Conservation (phyloP, 2,329 filamentous ascomycete species). For the Triangularia setosa region DNA sequence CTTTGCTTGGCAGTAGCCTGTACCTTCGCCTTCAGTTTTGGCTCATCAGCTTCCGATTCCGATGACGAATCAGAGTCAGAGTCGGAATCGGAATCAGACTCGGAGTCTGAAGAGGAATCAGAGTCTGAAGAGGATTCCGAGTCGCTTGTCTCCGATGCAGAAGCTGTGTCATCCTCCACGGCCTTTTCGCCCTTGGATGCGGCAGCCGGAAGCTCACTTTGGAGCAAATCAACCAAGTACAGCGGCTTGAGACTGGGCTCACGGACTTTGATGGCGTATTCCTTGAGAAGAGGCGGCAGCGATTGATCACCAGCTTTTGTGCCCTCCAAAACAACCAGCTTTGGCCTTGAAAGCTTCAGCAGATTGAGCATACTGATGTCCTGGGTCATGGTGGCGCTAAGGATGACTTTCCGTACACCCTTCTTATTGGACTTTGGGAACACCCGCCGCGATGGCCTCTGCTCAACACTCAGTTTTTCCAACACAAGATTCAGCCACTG, state of each 20-base stretch:
- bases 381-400: slow-evolving; percentile 88
- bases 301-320: slow-evolving; percentile 31
- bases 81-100: slow-evolving; percentile 34
- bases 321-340: slow-evolving; percentile 70
- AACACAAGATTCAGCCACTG: slow-evolving; percentile 79
- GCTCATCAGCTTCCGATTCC: slow-evolving; percentile 27
- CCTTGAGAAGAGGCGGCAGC: slow-evolving; percentile 60
- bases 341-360: slow-evolving; percentile 69
- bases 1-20: slow-evolving; percentile 18
- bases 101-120: slow-evolving; percentile 26
- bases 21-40: slow-evolving; percentile 11
- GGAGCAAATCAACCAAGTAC: slow-evolving; percentile 75
- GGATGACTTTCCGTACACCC: slow-evolving; percentile 72
- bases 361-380: slow-evolving; percentile 77
- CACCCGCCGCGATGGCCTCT: slow-evolving; percentile 47
- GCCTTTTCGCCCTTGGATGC: slow-evolving; percentile 25
- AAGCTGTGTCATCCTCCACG: slow-evolving; percentile 33
- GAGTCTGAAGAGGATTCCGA: slow-evolving; percentile 25
- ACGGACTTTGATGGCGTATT: slow-evolving; percentile 64
- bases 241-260: slow-evolving; percentile 73
- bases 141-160: slow-evolving; percentile 29
- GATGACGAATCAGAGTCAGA: slow-evolving; percentile 24
- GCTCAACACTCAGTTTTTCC: slow-evolving; percentile 47
- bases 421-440: slow-evolving; percentile 49
- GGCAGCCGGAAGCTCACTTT: slow-evolving; percentile 40